A percentile compares a stretch with the other conserved stretches of the same genome.
These are phyloP conservation scores for Castanea sativa DNA, from an alignment of 306 rosid genomes.

Conservation along the genomic window DNA sequence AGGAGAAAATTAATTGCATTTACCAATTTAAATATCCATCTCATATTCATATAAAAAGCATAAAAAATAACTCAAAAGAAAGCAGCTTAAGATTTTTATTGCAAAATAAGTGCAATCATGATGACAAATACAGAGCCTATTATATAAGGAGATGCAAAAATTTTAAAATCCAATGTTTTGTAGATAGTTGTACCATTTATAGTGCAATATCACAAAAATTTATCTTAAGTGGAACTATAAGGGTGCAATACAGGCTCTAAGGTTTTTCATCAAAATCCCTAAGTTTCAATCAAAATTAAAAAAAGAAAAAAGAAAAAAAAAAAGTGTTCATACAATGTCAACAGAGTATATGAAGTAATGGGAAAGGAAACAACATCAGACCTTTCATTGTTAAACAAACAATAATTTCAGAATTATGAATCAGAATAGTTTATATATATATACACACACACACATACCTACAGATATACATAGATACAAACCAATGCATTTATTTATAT, in stretches of 20 bases:
- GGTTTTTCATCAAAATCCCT: background rate
- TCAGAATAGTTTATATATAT: background rate
- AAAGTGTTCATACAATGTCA: background rate
- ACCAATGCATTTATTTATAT: background rate
- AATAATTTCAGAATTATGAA: background rate
- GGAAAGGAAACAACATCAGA: background rate
- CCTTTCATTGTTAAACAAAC: background rate
- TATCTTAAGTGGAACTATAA: constrained; percentile 5
- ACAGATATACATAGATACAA: background rate
- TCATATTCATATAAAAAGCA: constrained; percentile 9
- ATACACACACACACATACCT: no score
- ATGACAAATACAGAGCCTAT: background rate
- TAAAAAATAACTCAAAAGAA: background rate
- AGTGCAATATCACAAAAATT: background rate
- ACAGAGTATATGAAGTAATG: background rate
- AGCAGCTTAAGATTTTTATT: background rate
- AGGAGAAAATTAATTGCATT: constrained; percentile 3
- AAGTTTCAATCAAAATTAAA: background rate
- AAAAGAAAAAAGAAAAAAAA: background rate
- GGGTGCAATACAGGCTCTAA: background rate
- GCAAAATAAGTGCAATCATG: background rate
- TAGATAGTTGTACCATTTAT: background rate
- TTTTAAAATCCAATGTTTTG: background rate
- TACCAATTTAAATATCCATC: constrained; percentile 4
- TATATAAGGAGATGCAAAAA: background rate